Percentiles rank a stretch among this genome's conserved stretches.
phyloP scores from a whole-genome alignment of 202 grass and related monocot genomes.

The Panicum virgatum region DNA sequence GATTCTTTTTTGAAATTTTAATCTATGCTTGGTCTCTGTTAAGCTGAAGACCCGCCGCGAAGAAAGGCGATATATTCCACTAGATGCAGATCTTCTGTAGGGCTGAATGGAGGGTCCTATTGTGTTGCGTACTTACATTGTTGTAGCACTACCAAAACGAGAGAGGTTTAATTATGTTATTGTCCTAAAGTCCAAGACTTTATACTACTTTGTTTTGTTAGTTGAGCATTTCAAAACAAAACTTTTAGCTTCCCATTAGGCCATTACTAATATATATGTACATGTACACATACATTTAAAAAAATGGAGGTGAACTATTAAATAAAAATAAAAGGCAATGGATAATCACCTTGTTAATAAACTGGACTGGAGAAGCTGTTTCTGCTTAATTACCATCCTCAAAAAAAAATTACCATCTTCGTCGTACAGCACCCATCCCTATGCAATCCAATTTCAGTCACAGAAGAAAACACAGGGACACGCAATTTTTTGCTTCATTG shows the following conservation, averaged over 20 bases:
- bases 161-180: not conserved
- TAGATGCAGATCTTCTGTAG: slow-evolving; percentile 48
- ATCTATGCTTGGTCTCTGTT: slow-evolving; percentile 23
- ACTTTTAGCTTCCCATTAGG: not conserved
- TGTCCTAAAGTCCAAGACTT: not conserved
- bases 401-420: too few species aligned
- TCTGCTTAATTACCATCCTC: not conserved
- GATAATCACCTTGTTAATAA: not conserved
- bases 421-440: slow-evolving; percentile 38
- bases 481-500: slow-evolving; percentile 13
- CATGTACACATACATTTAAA: not conserved
- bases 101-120: not conserved
- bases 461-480: slow-evolving; percentile 11
- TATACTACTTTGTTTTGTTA: not conserved
- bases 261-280: not conserved
- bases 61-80: slow-evolving; percentile 52
- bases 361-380: not conserved
- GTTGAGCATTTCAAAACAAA: not conserved
- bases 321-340: not conserved
- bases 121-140: not conserved
- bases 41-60: slow-evolving; percentile 61
- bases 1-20: not conserved
- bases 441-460: slow-evolving; percentile 23
- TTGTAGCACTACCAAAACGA: not conserved
- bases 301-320: not conserved